Conservation (phyloP, 176 grass and related monocot genomes). For the Microstegium vimineum region DNA sequence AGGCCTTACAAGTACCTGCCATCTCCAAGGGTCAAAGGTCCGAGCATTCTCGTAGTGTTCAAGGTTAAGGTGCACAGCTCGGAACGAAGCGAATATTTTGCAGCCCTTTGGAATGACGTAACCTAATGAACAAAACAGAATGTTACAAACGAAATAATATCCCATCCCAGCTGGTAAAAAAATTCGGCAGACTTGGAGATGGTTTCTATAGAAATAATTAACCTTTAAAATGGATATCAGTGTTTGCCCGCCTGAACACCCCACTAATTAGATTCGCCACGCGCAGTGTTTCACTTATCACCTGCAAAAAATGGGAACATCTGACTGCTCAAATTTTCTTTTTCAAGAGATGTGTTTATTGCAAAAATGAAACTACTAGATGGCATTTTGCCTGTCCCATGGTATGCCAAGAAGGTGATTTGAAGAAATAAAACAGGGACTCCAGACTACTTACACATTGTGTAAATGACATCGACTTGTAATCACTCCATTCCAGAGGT, state of each 20-base stretch:
- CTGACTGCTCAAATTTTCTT: not conserved
- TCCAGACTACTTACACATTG: conserved; percentile 65
- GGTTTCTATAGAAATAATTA: conserved; percentile 17
- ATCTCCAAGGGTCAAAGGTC: conserved; percentile 92
- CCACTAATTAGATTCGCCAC: conserved; percentile 93
- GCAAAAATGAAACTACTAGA: not conserved
- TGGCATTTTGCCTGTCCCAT: not conserved
- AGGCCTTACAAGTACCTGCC: conserved; percentile 37
- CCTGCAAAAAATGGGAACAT: conserved; percentile 41
- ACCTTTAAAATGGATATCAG: conserved; percentile 90
- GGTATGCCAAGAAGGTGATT: not conserved
- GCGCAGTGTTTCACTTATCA: conserved; percentile 93
- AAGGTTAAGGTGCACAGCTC: conserved; percentile 76
- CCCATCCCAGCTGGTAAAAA: not conserved
- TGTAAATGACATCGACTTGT: conserved; percentile 99
- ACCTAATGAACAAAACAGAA: conserved; percentile 34
- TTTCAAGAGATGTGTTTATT: not conserved
- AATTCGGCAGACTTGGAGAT: not conserved
- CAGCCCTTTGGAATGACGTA: conserved; percentile 94
- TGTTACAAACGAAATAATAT: conserved; percentile 2
- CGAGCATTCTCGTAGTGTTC: conserved; percentile 81
- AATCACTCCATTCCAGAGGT: conserved; percentile 65
- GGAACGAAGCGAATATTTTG: conserved; percentile 92
- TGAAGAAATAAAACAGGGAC: not conserved
- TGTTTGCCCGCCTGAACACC: conserved; percentile 87